Base-by-base conservation (phyloP, 371 early-diverging fungal species). In the Apophysomyces ossiformis region DNA sequence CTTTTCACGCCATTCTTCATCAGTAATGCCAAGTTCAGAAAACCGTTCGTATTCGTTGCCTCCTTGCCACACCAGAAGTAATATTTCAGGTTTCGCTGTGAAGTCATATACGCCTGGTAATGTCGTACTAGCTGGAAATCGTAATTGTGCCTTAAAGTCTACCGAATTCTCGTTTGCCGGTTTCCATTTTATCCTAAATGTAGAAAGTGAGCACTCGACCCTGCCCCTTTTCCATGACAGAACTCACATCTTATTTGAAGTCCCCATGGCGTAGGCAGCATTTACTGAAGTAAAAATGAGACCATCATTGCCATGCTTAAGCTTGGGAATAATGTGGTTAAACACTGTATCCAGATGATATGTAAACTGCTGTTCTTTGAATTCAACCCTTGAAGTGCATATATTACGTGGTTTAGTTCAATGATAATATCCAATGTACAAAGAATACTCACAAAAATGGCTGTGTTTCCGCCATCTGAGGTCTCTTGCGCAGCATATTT, bases 81-180 rank as follows among this genome's bases (percentile, higher is more conserved):
- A 60, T 38, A 90, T 79, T 18, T 73, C 69, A 1, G 90, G 90
- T 57, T 74, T 75, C 4, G 75, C 76, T 9, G 50, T 60, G 15
- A 57, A 64, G 44, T 80, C 77, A 15, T 66, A 58, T 1, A 74
- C 79, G 9, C 79, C 84, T 3, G 81, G 81, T 46, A 79, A 37
- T 7, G 71, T 67, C 7, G 68, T 71, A 15, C 69, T 65, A 13
- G 68, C 71, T 41, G 82, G 81, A 54, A 76, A 83, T 35, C 71
- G 61, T 7, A 91, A 66, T 13, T 74, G 47, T 9, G 92, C 76
- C 66, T 83, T 85, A 64, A 99, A 98, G 73, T 99, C 99, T 12
- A 99, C 87, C 0, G 99, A 96, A 77, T 99, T 99, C 69, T 99
- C 94, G 63, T 93, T 89, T 11, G 97, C 89, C 11, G 99, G 99